Base-by-base conservation (phyloP, 2,329 filamentous ascomycete species). In the Hymenoscyphus fructigenus region DNA sequence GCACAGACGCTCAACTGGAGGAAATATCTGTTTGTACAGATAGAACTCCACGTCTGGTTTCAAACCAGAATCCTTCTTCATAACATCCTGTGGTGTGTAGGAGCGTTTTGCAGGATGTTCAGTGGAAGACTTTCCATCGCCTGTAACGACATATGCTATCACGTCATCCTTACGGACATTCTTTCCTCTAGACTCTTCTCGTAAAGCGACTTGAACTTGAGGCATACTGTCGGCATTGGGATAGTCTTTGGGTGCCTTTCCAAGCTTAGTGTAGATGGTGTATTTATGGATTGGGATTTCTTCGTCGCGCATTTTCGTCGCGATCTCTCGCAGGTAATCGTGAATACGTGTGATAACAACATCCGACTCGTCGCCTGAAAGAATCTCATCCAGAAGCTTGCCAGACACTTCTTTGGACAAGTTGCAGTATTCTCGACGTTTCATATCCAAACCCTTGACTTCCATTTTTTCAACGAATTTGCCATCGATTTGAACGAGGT, bases 371-470 rank as follows among this genome's bases (percentile, higher is more conserved):
- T 97, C 91, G 15, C 95, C 95, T 0, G 93, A 97, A 3, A 99
- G 85, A 38, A 99, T 92, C 77, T 97, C 93, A 74, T 97, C 91
- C n/a, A 99, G 82, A 20, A 99, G 86, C 70, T 90, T 89, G 63
- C 90, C 89, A 1, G 94, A 98, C 23, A 96, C 93, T 74, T 99
- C 95, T 78, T 99, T 98, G 14, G 93, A 97, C 57, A 99, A 80
- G 50, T 89, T 91, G 76, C 95, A 99, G 81, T 97, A 99, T 80
- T 99, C 95, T 82, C 96, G 90, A 74, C 95, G 88, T 79, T 90
- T 92, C 95, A 99, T 99, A 75, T 99, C 95, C 58, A 99, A 85
- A 81, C 95, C 95, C 79, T 99, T 99, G 75, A 99, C 91, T 77
- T 99, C 95, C 78, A 99, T 90, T 80, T 96, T 94, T 76, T 98